These are phyloP conservation scores for Gymnopus androsaceus DNA, from an alignment of 1,284 basidiomycete genomes.

Conservation along the genomic window DNA sequence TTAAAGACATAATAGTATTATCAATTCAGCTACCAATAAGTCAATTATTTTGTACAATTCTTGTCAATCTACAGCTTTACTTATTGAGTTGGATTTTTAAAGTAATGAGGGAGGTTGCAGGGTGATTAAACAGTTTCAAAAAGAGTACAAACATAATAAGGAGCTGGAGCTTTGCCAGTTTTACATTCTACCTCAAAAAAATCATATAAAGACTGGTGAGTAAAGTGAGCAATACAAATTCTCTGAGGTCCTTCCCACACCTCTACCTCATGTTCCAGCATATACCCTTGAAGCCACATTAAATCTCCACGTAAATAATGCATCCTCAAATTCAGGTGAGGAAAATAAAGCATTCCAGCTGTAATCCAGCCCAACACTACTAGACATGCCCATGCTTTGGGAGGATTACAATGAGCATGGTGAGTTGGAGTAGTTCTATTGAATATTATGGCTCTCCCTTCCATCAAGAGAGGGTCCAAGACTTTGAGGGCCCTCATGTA, in stretches of 20 bases:
- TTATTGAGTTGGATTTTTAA: too few species aligned
- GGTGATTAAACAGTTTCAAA: too few species aligned
- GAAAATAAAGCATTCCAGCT: not conserved
- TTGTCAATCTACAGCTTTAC: too few species aligned
- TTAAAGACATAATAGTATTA: too few species aligned
- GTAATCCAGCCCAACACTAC: not conserved
- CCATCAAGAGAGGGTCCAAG: conserved; percentile 3
- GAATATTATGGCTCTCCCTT: conserved; percentile 9
- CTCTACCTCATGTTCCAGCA: conserved; percentile 11
- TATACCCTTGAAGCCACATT: not conserved
- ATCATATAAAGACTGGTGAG: conserved; percentile 1
- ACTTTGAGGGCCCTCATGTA: not conserved
- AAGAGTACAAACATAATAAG: too few species aligned
- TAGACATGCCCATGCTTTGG: not conserved
- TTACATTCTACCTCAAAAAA: not conserved
- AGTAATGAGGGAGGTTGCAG: too few species aligned
- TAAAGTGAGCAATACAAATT: conserved; percentile 13
- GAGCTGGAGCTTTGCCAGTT: not conserved
- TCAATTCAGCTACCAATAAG: too few species aligned
- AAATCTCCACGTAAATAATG: conserved; percentile 7
- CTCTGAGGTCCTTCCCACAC: conserved; percentile 10
- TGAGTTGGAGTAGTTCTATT: not conserved
- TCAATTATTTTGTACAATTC: too few species aligned
- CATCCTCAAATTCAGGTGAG: conserved; percentile 4
- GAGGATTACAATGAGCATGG: not conserved